Base-by-base conservation (phyloP, 2,329 filamentous ascomycete genomes). In the Penicillium sp. region DNA sequence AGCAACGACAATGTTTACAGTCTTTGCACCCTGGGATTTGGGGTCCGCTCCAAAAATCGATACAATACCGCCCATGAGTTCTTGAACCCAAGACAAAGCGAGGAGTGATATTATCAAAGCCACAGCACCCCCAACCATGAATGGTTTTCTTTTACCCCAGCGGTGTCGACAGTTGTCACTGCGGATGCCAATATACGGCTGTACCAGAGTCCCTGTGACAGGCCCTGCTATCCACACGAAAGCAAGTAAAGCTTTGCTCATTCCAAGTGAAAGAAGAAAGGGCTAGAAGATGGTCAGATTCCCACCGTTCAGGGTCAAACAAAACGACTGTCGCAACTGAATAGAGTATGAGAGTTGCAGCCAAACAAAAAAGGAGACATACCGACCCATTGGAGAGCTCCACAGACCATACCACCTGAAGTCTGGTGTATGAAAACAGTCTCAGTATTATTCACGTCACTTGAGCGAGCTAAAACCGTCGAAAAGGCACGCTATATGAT, bases 381-480 rank as follows among this genome's bases (percentile, higher is more conserved):
- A 80, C 78, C 45, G 91, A 95, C 59, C 90, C 90, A 73, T 95
- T 91, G 46, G 90, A 95, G 37, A 95, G 77, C 69, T 97, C 91
- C 37, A 95, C 90, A 1, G 90, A 90, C 91, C 91, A 97, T 27
- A 91, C 90, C 58, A 97, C 86, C 71, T 97, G 91, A 53, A 97
- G 75, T 25, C 88, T 78, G 54, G 45, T 29, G n/a, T 46, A 36
- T 24, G 32, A 33, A 28, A 39, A 56, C 29, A 57, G 42, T 9
- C 35, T n/a, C 38, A 58, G 29, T 34, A 36, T 8, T 40, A 6
- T 18, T n/a, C n/a, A 28, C 12, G 8, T 9, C 34, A 45, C 18
- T 18, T 18, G 18, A 18, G 18, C 18, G 18, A 18, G 24, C 13
- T n/a, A 8, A 11, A 7, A 32, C 3, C 5, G 6, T 9, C 18